Percentiles rank a stretch among this genome's conserved stretches.
Evolutionary conservation across 2,329 filamentous ascomycete species (phyloP).

Genomic region (Phoma sp.): DNA sequence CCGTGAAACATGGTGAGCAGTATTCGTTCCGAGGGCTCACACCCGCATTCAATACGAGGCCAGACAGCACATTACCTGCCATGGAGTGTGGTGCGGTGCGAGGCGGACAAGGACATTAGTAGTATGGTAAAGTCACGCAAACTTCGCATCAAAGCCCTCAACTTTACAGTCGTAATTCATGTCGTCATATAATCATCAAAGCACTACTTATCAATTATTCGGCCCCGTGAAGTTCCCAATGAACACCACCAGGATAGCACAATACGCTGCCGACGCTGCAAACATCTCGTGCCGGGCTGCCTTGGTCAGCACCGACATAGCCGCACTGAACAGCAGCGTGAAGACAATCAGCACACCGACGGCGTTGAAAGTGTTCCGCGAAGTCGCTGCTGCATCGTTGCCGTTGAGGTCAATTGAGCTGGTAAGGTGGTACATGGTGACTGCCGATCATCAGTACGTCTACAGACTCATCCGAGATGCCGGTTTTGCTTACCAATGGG

Average conservation of each 20-base stretch:
- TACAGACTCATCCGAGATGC: no score
- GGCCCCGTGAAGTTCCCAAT: conserved; percentile 49
- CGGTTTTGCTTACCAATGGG: conserved; percentile 34
- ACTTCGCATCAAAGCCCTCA: no score
- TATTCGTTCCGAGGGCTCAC: no score
- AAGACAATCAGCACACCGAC: conserved; percentile 53
- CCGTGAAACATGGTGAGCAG: no score
- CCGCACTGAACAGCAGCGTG: conserved; percentile 46
- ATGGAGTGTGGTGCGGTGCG: no score
- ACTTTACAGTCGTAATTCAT: no score
- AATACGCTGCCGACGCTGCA: conserved; percentile 48
- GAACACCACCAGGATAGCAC: conserved; percentile 49
- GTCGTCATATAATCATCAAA: no score
- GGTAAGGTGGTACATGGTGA: conserved; percentile 50
- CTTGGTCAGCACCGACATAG: conserved; percentile 47
- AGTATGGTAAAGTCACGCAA: no score
- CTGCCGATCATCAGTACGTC: conserved; percentile 1
- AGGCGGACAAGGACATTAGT: no score
- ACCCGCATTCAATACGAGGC: no score
- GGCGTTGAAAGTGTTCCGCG: conserved; percentile 45
- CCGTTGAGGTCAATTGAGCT: conserved; percentile 20
- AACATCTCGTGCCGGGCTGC: conserved; percentile 48
- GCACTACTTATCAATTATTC: conserved; percentile 26
- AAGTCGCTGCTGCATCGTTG: conserved; percentile 16
- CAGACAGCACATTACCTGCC: no score